These are phyloP conservation scores for Exobasidium rhododendri DNA, from an alignment of 1,284 basidiomycete genomes.

Conservation along the genomic window DNA sequence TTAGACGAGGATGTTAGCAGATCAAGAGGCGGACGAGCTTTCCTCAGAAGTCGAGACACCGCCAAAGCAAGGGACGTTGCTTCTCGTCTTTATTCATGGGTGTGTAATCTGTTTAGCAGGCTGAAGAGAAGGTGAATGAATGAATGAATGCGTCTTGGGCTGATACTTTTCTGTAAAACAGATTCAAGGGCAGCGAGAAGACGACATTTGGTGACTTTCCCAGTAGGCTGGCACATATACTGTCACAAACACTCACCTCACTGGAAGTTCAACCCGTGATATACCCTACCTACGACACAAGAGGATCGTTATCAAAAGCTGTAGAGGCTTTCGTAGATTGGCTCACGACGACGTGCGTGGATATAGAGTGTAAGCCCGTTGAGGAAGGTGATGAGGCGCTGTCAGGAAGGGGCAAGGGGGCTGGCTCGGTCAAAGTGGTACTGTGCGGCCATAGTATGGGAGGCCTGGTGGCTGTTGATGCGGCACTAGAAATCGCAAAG, in stretches of 20 bases:
- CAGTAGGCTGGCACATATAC: conserved; percentile 70
- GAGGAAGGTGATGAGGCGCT: conserved; percentile 21
- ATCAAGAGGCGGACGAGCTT: too few species aligned
- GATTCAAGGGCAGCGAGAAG: conserved; percentile 70
- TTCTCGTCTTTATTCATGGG: conserved; percentile 43
- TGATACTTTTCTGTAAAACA: conserved; percentile 32
- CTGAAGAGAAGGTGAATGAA: not conserved
- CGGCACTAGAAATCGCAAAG: conserved; percentile 56
- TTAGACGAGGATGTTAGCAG: too few species aligned
- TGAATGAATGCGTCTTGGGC: too few species aligned
- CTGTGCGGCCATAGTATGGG: conserved; percentile 76
- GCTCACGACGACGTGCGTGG: conserved; percentile 69
- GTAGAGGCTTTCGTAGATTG: conserved; percentile 31
- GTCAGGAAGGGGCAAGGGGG: conserved; percentile 30
- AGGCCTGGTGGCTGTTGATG: conserved; percentile 70
- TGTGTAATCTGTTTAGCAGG: not conserved
- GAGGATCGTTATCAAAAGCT: conserved; percentile 44
- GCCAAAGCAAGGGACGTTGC: conserved; percentile 10
- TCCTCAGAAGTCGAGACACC: not conserved
- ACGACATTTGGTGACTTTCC: conserved; percentile 74
- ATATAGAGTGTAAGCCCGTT: conserved; percentile 64
- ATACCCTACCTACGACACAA: conserved; percentile 85
- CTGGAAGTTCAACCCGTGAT: conserved; percentile 69
- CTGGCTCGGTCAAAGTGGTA: conserved; percentile 63
- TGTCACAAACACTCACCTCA: conserved; percentile 60